Evolutionary conservation across 371 early-diverging fungal species (phyloP).

Genomic region (Mucor racemosus): DNA sequence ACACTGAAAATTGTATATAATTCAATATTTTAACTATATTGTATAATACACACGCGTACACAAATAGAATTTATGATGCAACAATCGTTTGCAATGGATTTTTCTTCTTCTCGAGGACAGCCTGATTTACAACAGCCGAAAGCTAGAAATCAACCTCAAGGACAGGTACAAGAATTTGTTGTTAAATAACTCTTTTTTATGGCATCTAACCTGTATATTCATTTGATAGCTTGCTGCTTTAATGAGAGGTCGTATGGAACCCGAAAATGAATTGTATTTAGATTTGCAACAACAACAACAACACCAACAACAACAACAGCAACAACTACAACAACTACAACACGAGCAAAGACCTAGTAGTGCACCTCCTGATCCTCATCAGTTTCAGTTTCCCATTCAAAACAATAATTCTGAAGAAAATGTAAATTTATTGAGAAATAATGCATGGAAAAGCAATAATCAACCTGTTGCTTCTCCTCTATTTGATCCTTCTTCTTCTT

Average conservation of each 20-base stretch:
- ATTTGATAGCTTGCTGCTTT: constrained; percentile 31
- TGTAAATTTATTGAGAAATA: not conserved
- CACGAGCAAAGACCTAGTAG: constrained; percentile 26
- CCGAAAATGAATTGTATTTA: constrained; percentile 24
- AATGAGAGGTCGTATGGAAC: constrained; percentile 30
- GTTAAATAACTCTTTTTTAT: too few relatives aligned
- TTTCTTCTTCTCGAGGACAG: constrained; percentile 16
- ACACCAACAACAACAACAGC: constrained; percentile 13
- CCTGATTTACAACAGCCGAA: constrained; percentile 33
- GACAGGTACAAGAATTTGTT: constrained; percentile 23
- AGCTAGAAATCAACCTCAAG: constrained; percentile 34
- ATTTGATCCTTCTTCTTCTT: constrained; percentile 24
- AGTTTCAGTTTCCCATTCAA: constrained; percentile 14
- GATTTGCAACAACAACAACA: constrained; percentile 27
- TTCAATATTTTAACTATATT: not conserved
- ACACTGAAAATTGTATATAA: not conserved
- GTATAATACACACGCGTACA: constrained; percentile 1
- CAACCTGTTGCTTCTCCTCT: constrained; percentile 23
- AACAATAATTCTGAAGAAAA: not conserved
- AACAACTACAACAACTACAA: too few relatives aligned
- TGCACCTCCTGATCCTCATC: constrained; percentile 33
- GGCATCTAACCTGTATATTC: not conserved
- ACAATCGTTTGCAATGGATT: constrained; percentile 21
- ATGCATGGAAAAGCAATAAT: constrained; percentile 16
- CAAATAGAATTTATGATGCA: constrained; percentile 16